Base-by-base conservation (phyloP, 805 yeast species). In the Yarrowia porcina region DNA sequence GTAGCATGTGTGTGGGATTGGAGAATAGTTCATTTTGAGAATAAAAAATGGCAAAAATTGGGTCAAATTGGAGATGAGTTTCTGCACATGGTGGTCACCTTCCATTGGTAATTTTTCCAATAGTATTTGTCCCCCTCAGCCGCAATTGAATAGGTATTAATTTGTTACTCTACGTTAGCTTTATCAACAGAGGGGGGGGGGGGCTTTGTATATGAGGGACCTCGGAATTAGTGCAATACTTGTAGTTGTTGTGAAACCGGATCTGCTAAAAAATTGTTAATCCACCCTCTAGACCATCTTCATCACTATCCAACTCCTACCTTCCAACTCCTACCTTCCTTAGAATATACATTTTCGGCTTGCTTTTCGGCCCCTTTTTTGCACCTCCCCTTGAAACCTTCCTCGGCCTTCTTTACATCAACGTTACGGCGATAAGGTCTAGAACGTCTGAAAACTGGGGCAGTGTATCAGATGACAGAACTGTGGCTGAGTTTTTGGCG, bases 391-490 rank as follows among this genome's bases (percentile, higher is more conserved):
- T 35, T 17, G 11, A 21, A 39, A 39, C 25, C 42, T 38, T 38
- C 42, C n/a, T 18, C 42, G 23, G 42, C 42, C 42, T 38, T 38
- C 42, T 20, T 35, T 17, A 17, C 38, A 35, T n/a, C 38, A 35
- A n/a, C 38, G 28, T 23, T n/a, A 30, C 38, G 39, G 38, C 56
- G 56, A 45, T 45, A 45, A 45, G 33, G 50, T 45, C 50, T 42
- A 25, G 47, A 45, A 28, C 13, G n/a, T 27, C 25, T 28, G 9
- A 12, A 23, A 36, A 12, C 6, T 11, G 23, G 35, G 35, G 50
- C 49, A 28, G 50, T 28, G 49, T 35, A n/a, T 8, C 38, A n/a
- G 20, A 7, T 17, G 38, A 17, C 20, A 13, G 6, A 4, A n/a
- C 3, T n/a, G 38, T 35, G 38, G 38, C 38, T n/a, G 38, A 17